Evolutionary conservation across 2,329 filamentous ascomycete species (phyloP).

Genomic region (Verticillium nonalfalfae): DNA sequence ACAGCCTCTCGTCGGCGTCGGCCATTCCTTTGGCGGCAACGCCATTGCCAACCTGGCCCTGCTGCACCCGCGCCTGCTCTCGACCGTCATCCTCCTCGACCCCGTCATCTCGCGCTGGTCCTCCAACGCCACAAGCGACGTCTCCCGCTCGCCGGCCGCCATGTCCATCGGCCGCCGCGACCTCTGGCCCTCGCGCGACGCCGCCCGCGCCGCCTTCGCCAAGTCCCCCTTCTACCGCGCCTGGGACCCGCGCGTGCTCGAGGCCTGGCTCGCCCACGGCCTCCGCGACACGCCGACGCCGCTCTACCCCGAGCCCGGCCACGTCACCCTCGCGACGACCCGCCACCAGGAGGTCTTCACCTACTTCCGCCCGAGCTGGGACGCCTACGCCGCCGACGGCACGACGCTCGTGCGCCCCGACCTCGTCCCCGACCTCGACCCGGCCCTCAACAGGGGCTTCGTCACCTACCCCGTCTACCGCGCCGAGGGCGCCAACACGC

Average conservation of each 20-base stretch:
- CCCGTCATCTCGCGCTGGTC: constrained; percentile 62
- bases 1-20: constrained; percentile 75
- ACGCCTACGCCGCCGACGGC: constrained; percentile 30
- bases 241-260: constrained; percentile 78
- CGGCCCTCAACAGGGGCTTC: constrained; percentile 26
- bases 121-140: constrained; percentile 22
- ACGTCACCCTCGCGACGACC: constrained; percentile 71
- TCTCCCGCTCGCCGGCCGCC: constrained; percentile 30
- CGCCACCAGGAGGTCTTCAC: constrained; percentile 86
- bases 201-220: constrained; percentile 60
- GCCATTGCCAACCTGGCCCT: constrained; percentile 66
- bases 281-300: constrained; percentile 66
- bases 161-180: constrained; percentile 71
- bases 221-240: constrained; percentile 68
- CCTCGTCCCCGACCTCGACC: constrained; percentile 38
- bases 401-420: constrained; percentile 30
- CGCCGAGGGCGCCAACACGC: constrained; percentile 52
- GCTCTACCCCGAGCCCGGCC: constrained; percentile 42
- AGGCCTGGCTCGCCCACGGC: constrained; percentile 66
- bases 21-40: constrained; percentile 82
- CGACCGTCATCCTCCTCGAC: constrained; percentile 72
- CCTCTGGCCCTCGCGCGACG: constrained; percentile 69
- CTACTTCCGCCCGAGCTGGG: constrained; percentile 58
- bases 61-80: constrained; percentile 75
- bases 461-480: constrained; percentile 57